phyloP scores from a whole-genome alignment of 2,329 filamentous ascomycete genomes.

The Fonsecaea pedrosoi region DNA sequence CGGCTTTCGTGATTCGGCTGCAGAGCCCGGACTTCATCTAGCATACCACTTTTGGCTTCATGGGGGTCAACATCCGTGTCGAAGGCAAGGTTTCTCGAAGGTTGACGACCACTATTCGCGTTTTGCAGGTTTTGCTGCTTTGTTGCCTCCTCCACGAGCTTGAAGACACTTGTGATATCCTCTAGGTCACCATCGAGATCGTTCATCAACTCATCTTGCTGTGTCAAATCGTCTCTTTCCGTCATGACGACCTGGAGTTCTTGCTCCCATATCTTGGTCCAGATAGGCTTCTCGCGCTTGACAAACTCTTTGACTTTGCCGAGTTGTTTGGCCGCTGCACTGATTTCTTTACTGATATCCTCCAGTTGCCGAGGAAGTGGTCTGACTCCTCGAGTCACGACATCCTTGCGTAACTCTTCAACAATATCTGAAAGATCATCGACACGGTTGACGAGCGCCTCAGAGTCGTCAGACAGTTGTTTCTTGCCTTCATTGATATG shows the following conservation, averaged over 20 bases:
- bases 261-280: conserved; percentile 99
- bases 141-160: conserved; percentile 95
- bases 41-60: conserved; percentile 85
- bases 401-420: conserved; percentile 96
- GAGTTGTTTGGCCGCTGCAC: conserved; percentile 78
- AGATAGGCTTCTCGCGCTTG: conserved; percentile 88
- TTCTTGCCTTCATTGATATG: conserved; percentile 90
- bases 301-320: conserved; percentile 95
- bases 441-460: conserved; percentile 86
- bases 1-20: conserved; percentile 93
- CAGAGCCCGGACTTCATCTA: conserved; percentile 90
- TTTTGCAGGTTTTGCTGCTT: conserved; percentile 87
- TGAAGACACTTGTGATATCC: conserved; percentile 91
- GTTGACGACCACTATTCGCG: conserved; percentile 42
- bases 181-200: conserved; percentile 94
- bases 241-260: conserved; percentile 95
- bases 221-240: conserved; percentile 89
- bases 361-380: conserved; percentile 91
- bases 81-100: conserved; percentile 58
- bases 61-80: conserved; percentile 69
- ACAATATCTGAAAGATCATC: conserved; percentile 97
- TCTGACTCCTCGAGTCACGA: conserved; percentile 88
- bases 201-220: conserved; percentile 93
- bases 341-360: conserved; percentile 85
- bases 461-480: conserved; percentile 82